A percentile compares a stretch with the other conserved stretches of the same genome.
phyloP scores from a whole-genome alignment of 2,329 filamentous ascomycete species.

The Cladosporium velox region DNA sequence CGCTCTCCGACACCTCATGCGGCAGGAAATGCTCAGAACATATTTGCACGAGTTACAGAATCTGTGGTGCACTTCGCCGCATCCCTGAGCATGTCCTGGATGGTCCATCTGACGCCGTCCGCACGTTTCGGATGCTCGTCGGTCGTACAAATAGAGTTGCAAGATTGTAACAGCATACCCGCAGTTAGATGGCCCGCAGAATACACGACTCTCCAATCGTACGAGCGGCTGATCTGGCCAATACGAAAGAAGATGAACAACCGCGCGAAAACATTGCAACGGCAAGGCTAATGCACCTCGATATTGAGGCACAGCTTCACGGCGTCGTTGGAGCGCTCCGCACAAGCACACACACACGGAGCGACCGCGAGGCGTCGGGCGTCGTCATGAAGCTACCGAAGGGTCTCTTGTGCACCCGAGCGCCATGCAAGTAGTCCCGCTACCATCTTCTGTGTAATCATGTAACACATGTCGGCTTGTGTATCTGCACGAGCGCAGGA shows the following conservation, averaged over 20 bases:
- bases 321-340: neutral
- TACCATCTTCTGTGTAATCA: neutral
- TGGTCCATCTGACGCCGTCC: neutral
- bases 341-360: neutral
- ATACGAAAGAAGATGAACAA: neutral
- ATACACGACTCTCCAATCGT: neutral
- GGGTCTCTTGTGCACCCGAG: neutral
- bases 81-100: neutral
- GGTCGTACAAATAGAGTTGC: neutral
- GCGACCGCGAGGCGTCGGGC: neutral
- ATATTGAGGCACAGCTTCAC: slow-evolving; percentile 10
- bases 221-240: neutral
- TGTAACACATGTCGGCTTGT: neutral
- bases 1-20: too few relatives aligned
- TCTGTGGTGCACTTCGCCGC: neutral
- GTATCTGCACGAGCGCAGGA: neutral
- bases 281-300: neutral
- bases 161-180: neutral
- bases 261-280: neutral
- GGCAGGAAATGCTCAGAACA: neutral
- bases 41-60: neutral
- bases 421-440: neutral
- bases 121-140: neutral
- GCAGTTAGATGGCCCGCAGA: neutral
- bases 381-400: neutral